Conservation (phyloP, 2,329 filamentous ascomycete species). For the Camillea tinctor region DNA sequence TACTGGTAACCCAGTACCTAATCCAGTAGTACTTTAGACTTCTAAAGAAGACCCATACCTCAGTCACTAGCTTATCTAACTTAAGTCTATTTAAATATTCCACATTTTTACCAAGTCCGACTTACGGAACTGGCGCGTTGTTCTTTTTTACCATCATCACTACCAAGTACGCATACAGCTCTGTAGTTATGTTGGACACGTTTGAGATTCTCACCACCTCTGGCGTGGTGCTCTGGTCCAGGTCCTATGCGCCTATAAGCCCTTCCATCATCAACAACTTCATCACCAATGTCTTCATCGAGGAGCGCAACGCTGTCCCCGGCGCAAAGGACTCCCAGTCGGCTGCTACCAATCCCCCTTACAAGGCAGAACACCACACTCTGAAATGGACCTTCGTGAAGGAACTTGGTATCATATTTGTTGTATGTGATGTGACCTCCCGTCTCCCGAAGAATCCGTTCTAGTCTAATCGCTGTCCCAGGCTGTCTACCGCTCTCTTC, state of each 20-base stretch:
- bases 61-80: no score
- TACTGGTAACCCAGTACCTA: no score
- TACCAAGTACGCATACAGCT: background rate
- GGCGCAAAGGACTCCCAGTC: constrained; percentile 59
- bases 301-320: constrained; percentile 73
- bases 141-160: background rate
- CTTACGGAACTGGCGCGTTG: background rate
- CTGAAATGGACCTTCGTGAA: constrained; percentile 92
- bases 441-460: background rate
- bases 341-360: constrained; percentile 66
- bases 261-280: constrained; percentile 87
- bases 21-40: no score
- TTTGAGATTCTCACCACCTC: constrained; percentile 97
- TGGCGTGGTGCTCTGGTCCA: constrained; percentile 95
- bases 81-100: no score
- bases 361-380: constrained; percentile 90
- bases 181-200: constrained; percentile 75
- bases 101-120: constrained; percentile 1
- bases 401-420: constrained; percentile 92
- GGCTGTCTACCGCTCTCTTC: constrained; percentile 94
- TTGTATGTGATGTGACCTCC: constrained; percentile 54
- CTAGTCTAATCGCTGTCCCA: constrained; percentile 38
- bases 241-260: constrained; percentile 76
- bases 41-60: no score
- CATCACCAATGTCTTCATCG: constrained; percentile 96